These are phyloP conservation scores for Phytophthora hibernalis DNA, from an alignment of 352 stramenopile genomes.

Conservation along the genomic window DNA sequence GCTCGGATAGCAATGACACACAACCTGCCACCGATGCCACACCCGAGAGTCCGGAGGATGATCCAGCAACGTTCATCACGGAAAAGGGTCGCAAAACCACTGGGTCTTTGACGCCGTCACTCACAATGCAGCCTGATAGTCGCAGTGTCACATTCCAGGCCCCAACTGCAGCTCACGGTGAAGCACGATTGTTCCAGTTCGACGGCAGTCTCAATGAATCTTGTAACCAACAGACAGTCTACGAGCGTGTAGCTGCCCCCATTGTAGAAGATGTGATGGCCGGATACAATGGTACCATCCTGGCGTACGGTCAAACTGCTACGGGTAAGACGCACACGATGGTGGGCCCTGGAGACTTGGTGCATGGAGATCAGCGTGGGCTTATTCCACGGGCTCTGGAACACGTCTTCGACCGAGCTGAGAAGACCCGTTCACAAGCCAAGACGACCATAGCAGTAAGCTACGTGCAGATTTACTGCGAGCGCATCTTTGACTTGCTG, in stretches of 20 bases:
- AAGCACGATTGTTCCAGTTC: conserved; percentile 61
- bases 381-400: conserved; percentile 71
- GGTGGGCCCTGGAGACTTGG: conserved; percentile 52
- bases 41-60: conserved; percentile 33
- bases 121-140: conserved; percentile 41
- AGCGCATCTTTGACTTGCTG: conserved; percentile 78
- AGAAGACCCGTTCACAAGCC: conserved; percentile 31
- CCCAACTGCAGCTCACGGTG: conserved; percentile 26
- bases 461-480: conserved; percentile 87
- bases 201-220: conserved; percentile 58
- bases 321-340: conserved; percentile 81
- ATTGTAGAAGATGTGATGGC: conserved; percentile 72
- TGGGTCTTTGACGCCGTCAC: conserved; percentile 22
- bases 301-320: conserved; percentile 73
- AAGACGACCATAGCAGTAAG: conserved; percentile 68
- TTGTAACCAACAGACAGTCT: conserved; percentile 55
- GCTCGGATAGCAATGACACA: conserved; percentile 19
- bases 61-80: conserved; percentile 66
- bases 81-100: conserved; percentile 48
- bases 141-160: conserved; percentile 42
- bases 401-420: conserved; percentile 58
- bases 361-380: conserved; percentile 46
- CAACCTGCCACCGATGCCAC: conserved; percentile 26
- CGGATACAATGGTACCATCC: conserved; percentile 73
- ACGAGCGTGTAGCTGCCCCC: conserved; percentile 53